A percentile compares a stretch with the other conserved stretches of the same genome.
These are phyloP conservation scores for Encephalitozoon romaleae DNA, from an alignment of 371 early-diverging fungal species.

Conservation along the genomic window DNA sequence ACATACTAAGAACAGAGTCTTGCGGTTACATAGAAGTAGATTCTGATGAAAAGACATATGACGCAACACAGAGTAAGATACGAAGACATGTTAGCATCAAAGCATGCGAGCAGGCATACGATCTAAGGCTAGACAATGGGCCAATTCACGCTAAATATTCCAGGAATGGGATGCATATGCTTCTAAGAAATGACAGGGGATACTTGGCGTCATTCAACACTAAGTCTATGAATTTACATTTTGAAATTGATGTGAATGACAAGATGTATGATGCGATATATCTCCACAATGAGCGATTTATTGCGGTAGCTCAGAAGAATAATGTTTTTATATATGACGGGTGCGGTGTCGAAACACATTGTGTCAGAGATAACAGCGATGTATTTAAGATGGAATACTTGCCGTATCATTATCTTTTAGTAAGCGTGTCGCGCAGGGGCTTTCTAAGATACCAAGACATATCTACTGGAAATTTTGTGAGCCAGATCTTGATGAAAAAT, in stretches of 20 bases:
- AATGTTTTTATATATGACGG: conserved; percentile 87
- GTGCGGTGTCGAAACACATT: conserved; percentile 81
- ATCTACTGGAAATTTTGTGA: conserved; percentile 77
- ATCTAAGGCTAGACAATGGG: conserved; percentile 71
- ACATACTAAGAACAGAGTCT: conserved; percentile 43
- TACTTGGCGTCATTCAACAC: conserved; percentile 83
- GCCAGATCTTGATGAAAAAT: conserved; percentile 62
- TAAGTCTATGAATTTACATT: conserved; percentile 69
- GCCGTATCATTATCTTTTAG: conserved; percentile 87
- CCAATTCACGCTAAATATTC: conserved; percentile 79
- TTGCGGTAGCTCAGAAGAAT: conserved; percentile 89
- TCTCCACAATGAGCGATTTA: conserved; percentile 83
- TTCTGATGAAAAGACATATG: conserved; percentile 73
- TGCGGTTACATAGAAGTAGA: conserved; percentile 66
- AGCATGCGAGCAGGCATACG: conserved; percentile 71
- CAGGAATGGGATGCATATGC: conserved; percentile 66
- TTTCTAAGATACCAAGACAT: conserved; percentile 84
- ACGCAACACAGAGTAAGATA: conserved; percentile 71
- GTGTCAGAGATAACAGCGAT: conserved; percentile 71
- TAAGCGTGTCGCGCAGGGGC: conserved; percentile 64
- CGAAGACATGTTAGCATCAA: conserved; percentile 68
- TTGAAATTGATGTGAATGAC: conserved; percentile 77
- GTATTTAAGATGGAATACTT: conserved; percentile 75
- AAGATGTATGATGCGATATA: conserved; percentile 71
- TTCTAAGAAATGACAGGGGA: conserved; percentile 75